phyloP scores from a whole-genome alignment of 805 yeast species.

The Starmerella apis region DNA sequence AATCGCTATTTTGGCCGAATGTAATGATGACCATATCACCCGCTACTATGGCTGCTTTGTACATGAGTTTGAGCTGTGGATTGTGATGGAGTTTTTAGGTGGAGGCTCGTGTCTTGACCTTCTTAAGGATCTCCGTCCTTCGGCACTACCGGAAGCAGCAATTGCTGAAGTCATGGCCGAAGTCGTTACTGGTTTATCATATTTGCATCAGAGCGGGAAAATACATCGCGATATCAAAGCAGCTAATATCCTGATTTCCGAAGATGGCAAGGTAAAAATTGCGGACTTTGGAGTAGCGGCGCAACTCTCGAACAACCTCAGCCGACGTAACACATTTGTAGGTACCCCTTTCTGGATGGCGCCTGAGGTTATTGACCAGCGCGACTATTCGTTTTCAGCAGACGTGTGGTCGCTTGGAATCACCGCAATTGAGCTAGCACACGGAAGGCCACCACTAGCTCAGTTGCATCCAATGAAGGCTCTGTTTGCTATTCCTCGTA shows the following conservation, averaged over 20 bases:
- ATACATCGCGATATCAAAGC: constrained; percentile 93
- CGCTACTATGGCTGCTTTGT: constrained; percentile 63
- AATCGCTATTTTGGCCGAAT: constrained; percentile 56
- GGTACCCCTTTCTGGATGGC: constrained; percentile 90
- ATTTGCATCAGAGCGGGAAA: constrained; percentile 57
- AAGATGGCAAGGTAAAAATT: constrained; percentile 64
- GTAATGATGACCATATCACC: constrained; percentile 53
- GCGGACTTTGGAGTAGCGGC: constrained; percentile 98
- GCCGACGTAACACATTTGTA: constrained; percentile 40
- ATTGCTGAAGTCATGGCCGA: constrained; percentile 48
- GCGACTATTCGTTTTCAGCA: constrained; percentile 56
- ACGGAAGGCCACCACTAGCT: constrained; percentile 61
- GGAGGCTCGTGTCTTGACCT: constrained; percentile 69
- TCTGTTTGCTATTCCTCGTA: constrained; percentile 41
- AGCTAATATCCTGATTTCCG: constrained; percentile 70
- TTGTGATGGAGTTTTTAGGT: constrained; percentile 68
- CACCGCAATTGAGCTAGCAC: constrained; percentile 61
- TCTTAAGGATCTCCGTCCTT: constrained; percentile 33
- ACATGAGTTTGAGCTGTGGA: constrained; percentile 61
- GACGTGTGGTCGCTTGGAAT: constrained; percentile 77
- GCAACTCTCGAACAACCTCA: constrained; percentile 48
- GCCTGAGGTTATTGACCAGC: constrained; percentile 92
- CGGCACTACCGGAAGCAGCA: constrained; percentile 47
- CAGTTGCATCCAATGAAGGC: constrained; percentile 47
- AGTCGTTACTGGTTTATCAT: constrained; percentile 49